These are phyloP conservation scores for Termitomyces sp. DNA, from an alignment of 768 basidiomycete genomes.

Conservation along the genomic window DNA sequence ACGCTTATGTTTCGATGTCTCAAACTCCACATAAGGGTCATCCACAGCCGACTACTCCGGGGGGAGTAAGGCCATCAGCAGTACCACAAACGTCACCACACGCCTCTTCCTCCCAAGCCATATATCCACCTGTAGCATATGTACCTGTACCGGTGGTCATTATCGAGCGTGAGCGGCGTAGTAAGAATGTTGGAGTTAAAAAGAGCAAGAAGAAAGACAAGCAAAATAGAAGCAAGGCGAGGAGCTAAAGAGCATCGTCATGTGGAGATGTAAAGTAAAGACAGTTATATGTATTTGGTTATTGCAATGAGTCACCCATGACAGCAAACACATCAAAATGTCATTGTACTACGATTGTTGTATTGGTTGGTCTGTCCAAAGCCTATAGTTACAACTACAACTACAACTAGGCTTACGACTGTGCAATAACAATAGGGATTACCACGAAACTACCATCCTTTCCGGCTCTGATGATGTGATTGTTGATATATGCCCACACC, in stretches of 20 bases:
- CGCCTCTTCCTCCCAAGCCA: not conserved
- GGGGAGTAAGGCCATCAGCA: not conserved
- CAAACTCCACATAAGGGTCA: too few relatives aligned
- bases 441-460: too few relatives aligned
- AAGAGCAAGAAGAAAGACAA: conserved; percentile 1
- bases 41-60: not conserved
- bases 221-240: not conserved
- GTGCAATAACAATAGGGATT: conserved; percentile 14
- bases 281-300: not conserved
- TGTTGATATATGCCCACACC: not conserved
- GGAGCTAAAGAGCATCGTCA: not conserved
- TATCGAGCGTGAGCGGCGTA: not conserved
- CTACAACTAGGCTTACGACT: conserved; percentile 23
- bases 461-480: too few relatives aligned
- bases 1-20: not conserved
- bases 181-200: not conserved
- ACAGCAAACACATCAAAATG: too few relatives aligned
- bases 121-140: not conserved
- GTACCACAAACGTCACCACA: not conserved
- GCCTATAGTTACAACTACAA: too few relatives aligned
- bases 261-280: not conserved
- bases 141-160: conserved; percentile 1
- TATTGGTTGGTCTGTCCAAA: too few relatives aligned
- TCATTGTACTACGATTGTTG: too few relatives aligned
- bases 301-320: too few relatives aligned